A percentile compares a stretch with the other conserved stretches of the same genome.
Conservation (phyloP, 768 basidiomycete species). For the Lentinula edodes region DNA sequence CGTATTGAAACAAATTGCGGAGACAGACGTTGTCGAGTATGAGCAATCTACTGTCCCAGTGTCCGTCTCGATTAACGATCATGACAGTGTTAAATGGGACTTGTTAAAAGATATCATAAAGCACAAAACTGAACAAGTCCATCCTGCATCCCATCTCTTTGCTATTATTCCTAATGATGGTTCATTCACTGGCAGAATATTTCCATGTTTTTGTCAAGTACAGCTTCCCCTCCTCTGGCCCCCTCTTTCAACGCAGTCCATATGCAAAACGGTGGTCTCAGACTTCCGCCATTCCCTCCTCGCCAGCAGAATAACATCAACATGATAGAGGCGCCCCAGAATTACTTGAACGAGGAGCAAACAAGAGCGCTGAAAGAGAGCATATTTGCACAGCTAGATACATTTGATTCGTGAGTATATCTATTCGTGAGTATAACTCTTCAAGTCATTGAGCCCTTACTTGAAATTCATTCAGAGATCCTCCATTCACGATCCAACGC, state of each 20-base stretch:
- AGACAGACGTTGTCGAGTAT: slow-evolving; percentile 60
- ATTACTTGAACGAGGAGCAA: slow-evolving; percentile 56
- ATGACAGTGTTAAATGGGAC: slow-evolving; percentile 47
- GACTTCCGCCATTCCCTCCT: slow-evolving; percentile 68
- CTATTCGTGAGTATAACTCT: slow-evolving; percentile 47
- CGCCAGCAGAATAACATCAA: slow-evolving; percentile 45
- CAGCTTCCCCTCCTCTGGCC: slow-evolving; percentile 29
- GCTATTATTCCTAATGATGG: too few relatives aligned
- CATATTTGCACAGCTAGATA: slow-evolving; percentile 62
- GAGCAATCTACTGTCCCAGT: slow-evolving; percentile 16
- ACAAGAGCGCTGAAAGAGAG: slow-evolving; percentile 48
- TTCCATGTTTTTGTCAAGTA: slow-evolving; percentile 38
- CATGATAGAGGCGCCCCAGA: slow-evolving; percentile 49
- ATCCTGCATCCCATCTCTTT: not conserved
- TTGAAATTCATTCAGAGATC: slow-evolving; percentile 29
- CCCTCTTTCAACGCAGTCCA: slow-evolving; percentile 35
- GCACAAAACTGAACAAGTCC: slow-evolving; percentile 61
- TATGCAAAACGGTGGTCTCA: slow-evolving; percentile 54
- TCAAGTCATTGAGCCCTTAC: not conserved
- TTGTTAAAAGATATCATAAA: slow-evolving; percentile 69
- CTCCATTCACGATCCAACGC: slow-evolving; percentile 89
- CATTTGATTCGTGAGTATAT: slow-evolving; percentile 65
- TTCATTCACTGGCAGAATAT: slow-evolving; percentile 36
- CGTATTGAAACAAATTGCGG: slow-evolving; percentile 56
- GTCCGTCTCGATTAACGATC: slow-evolving; percentile 30